Evolutionary conservation across 2,329 filamentous ascomycete genomes (phyloP), one percentile per base, ranked within the genome.

Genomic region (Aspergillus fischeri): DNA sequence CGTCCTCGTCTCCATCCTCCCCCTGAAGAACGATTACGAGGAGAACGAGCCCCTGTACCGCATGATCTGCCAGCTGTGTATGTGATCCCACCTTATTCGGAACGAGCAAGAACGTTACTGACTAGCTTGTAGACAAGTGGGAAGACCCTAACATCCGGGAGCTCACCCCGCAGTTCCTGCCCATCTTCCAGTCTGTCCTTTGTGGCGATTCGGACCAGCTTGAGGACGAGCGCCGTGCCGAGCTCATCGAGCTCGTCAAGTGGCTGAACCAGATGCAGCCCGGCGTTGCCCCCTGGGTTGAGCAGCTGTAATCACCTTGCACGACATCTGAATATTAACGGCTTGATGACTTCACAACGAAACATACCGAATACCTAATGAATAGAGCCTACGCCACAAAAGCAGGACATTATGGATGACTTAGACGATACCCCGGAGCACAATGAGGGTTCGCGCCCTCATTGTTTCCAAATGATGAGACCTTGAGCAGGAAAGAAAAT

Each of bases 11-110:
- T 83, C 84, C 60, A 83, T 92, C 28, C 83, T 97, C 41, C 94
- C 94, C 9, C 81, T 97, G 61, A 90, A 90, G 75, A 92, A 96
- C 72, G 94, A 97, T 74, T 97, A 85, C 67, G 92, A 97, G 76
- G 94, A 97, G 84, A 97, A 99, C 77, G 90, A 91, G 68, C 92
- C 94, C 8, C 87, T 97, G 59, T 99, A 89, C 78, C 84, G 89
- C 73, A 95, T 92, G 85, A 88, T 99, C 68, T 88, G 90, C 75
- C 87, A 89, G 75, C 83, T 97, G 63, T 97, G 86, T 89, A 81
- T 80, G 86, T 83, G 35, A 38, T 29, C 32, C 35, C 51, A 10
- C n/a, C 11, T 25, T 45, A 25, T 58, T 28, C 14, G 4, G 35
- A 27, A 32, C 14, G 14, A 17, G 45, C 35, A 25, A 9, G 2